Percentiles rank a stretch among this genome's conserved stretches.
These are phyloP conservation scores for Exophiala calicioides DNA, from an alignment of 2,329 filamentous ascomycete genomes.

Conservation along the genomic window DNA sequence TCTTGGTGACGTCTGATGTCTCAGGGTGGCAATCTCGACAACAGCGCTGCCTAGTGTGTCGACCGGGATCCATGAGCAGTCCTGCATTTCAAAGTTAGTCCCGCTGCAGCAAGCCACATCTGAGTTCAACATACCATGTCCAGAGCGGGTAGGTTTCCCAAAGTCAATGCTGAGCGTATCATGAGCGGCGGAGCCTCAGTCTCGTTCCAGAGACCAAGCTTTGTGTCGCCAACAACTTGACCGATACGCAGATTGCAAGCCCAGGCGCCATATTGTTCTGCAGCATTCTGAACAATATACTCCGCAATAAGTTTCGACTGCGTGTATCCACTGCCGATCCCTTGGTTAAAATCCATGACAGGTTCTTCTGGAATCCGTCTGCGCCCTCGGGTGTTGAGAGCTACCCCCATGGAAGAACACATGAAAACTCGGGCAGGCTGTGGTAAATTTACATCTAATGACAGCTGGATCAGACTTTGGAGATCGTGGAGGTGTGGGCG, in stretches of 20 bases:
- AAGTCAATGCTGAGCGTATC: constrained; percentile 35
- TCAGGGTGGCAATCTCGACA: constrained; percentile 31
- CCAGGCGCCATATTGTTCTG: constrained; percentile 32
- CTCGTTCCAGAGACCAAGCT: constrained; percentile 52
- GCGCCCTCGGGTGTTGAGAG: constrained; percentile 31
- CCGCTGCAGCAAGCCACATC: background rate
- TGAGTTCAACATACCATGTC: constrained; percentile 39
- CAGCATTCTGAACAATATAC: constrained; percentile 44
- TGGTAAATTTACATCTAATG: constrained; percentile 35
- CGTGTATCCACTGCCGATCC: constrained; percentile 55
- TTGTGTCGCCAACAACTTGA: constrained; percentile 53
- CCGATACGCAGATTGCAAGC: constrained; percentile 47
- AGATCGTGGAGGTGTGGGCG: constrained; percentile 54
- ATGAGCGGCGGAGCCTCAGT: constrained; percentile 56
- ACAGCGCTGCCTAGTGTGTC: constrained; percentile 41
- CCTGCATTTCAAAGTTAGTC: constrained; percentile 2
- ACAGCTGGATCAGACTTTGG: constrained; percentile 49
- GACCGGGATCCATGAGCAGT: constrained; percentile 44
- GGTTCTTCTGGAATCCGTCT: constrained; percentile 13
- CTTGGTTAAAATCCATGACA: constrained; percentile 13
- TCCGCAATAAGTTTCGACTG: constrained; percentile 61
- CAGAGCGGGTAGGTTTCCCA: constrained; percentile 49
- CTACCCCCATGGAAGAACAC: constrained; percentile 53
- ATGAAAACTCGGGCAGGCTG: constrained; percentile 44
- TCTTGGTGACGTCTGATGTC: constrained; percentile 27